Evolutionary conservation across 176 grass and related monocot species (phyloP).

Genomic region (Dactylis glomerata): DNA sequence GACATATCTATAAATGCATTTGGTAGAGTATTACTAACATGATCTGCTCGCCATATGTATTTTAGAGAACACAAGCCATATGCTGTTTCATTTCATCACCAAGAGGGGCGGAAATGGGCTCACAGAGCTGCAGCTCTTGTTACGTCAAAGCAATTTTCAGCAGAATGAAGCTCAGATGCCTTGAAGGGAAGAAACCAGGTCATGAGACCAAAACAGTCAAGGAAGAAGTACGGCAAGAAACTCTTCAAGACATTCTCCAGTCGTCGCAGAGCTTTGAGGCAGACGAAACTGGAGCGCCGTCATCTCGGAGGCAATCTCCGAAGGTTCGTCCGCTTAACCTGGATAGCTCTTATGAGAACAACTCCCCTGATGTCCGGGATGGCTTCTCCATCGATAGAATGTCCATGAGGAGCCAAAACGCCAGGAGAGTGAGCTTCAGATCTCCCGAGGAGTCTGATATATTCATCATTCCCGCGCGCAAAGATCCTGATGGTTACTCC

Average conservation of each 20-base stretch:
- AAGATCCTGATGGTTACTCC: constrained; percentile 32
- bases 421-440: constrained; percentile 57
- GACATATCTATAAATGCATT: constrained; percentile 29
- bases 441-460: constrained; percentile 35
- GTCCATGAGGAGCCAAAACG: constrained; percentile 39
- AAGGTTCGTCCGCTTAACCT: constrained; percentile 43
- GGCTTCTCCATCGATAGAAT: constrained; percentile 47
- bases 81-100: neutral
- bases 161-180: constrained; percentile 35
- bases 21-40: neutral
- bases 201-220: neutral
- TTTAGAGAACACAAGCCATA: neutral
- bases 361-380: constrained; percentile 26
- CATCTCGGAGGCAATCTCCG: constrained; percentile 44
- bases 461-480: constrained; percentile 45
- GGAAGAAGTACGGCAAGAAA: constrained; percentile 28
- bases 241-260: constrained; percentile 39
- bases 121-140: constrained; percentile 19
- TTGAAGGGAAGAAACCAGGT: neutral
- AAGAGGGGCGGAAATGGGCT: constrained; percentile 30
- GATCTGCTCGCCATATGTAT: constrained; percentile 15
- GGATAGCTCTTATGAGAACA: constrained; percentile 15
- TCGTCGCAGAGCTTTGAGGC: constrained; percentile 32
- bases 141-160: constrained; percentile 28
- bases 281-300: constrained; percentile 11